Base-by-base conservation (phyloP, 345 rosid genomes). In the Eucalyptus pauciflora region DNA sequence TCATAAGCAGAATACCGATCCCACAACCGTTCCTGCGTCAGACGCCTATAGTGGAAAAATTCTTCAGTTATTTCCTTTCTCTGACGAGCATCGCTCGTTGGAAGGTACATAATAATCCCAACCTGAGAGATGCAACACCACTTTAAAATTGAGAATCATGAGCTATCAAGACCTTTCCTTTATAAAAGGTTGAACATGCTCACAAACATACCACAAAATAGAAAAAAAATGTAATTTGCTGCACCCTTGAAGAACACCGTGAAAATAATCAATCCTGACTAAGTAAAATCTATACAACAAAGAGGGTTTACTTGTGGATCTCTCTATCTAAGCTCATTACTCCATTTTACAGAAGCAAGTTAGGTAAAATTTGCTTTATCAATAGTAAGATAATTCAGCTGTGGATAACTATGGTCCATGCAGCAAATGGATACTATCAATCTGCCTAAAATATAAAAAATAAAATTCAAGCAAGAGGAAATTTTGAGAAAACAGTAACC, bases 61-160 rank as follows among this genome's bases (percentile, higher is more conserved):
- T 96, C 99, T 76, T 95, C 98, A 48, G 99, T 96, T 90, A 98
- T 98, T 87, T 96, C 99, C 92, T 98, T 98, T 93, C 99, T 94
- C 91, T 97, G 98, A 62, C 98, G 98, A 87, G 98, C 95, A 92
- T 96, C 99, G 86, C 88, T 90, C 24, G 97, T 96, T n/a, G 99
- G 99, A 89, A 98, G 99, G 90, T 98, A 97, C 99, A 98, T 97
- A 91, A 98, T 97, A 91, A 97, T 96, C 83, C 99, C 99, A 91
- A 97, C 99, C 99, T 97, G 93, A 88, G 58, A 89, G 22, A 71
- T 79, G 86, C 87, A 37, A 25, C 51, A 76, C 81, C 62, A 89
- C 51, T 50, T 62, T 33, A 49, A 50, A 58, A 13, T 37, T 22
- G 67, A 41, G 88, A 16, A 64, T 46, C 60, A 67, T 18, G 15